A percentile compares a stretch with the other conserved stretches of the same genome.
phyloP scores from a whole-genome alignment of 495 filamentous ascomycete genomes.

The Entonaema liquescens region DNA sequence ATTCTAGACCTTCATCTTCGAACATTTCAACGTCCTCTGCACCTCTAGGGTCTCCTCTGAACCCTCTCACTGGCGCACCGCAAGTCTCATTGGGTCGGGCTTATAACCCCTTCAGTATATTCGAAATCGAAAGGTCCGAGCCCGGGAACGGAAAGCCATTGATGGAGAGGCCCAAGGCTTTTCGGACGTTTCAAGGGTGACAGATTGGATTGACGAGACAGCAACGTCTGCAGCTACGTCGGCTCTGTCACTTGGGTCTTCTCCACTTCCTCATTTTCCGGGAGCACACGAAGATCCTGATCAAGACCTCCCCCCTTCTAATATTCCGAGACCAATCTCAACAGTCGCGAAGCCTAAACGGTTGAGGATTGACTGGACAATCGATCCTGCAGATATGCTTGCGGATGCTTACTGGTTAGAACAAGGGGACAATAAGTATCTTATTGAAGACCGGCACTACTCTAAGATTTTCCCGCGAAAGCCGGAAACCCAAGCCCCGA shows the following conservation, averaged over 20 bases:
- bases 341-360: slow-evolving; percentile 62
- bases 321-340: slow-evolving; percentile 43
- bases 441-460: slow-evolving; percentile 78
- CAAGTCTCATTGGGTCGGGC: slow-evolving; percentile 58
- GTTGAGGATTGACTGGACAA: slow-evolving; percentile 79
- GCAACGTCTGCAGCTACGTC: slow-evolving; percentile 58
- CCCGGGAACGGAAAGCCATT: slow-evolving; percentile 73
- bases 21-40: slow-evolving; percentile 47
- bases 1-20: slow-evolving; percentile 41
- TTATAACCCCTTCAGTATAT: slow-evolving; percentile 89
- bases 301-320: slow-evolving; percentile 47
- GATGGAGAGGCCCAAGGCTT: slow-evolving; percentile 79
- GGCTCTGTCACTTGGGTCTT: slow-evolving; percentile 9
- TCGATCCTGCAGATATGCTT: slow-evolving; percentile 79
- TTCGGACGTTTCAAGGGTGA: slow-evolving; percentile 72
- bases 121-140: slow-evolving; percentile 81
- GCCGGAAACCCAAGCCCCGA: slow-evolving; percentile 30
- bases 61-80: slow-evolving; percentile 22
- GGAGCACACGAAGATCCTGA: slow-evolving; percentile 48
- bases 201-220: slow-evolving; percentile 77
- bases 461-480: slow-evolving; percentile 69
- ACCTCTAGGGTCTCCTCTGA: slow-evolving; percentile 13
- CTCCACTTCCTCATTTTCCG: slow-evolving; percentile 63
- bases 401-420: slow-evolving; percentile 89
- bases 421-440: slow-evolving; percentile 74